Percentiles rank a stretch among this genome's conserved stretches.
Evolutionary conservation across 345 rosid genomes (phyloP).

Genomic region (Raphanus sativus): DNA sequence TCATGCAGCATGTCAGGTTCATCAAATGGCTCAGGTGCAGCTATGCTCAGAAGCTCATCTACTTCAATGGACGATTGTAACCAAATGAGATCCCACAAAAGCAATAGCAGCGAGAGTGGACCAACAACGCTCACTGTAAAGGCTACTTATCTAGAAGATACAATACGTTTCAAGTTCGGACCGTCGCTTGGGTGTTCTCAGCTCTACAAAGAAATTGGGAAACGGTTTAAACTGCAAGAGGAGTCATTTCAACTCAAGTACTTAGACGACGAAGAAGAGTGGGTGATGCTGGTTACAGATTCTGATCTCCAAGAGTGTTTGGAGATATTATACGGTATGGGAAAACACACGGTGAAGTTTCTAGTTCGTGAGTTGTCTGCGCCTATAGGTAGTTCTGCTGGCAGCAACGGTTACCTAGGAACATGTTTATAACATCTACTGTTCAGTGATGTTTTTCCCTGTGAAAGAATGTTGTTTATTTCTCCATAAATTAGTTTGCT

Average conservation of each 20-base stretch:
- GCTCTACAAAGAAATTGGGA: slow-evolving; percentile 77
- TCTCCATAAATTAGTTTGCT: slow-evolving; percentile 23
- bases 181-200: slow-evolving; percentile 65
- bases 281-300: slow-evolving; percentile 78
- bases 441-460: slow-evolving; percentile 35
- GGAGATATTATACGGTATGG: slow-evolving; percentile 60
- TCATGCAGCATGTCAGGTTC: slow-evolving; percentile 68
- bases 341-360: slow-evolving; percentile 63
- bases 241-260: slow-evolving; percentile 85
- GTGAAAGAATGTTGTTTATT: slow-evolving; percentile 53
- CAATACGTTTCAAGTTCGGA: slow-evolving; percentile 79
- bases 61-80: slow-evolving; percentile 60
- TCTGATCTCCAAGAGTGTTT: slow-evolving; percentile 85
- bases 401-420: slow-evolving; percentile 57
- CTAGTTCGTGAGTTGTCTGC: slow-evolving; percentile 60
- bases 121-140: slow-evolving; percentile 59
- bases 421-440: slow-evolving; percentile 34
- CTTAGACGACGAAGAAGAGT: slow-evolving; percentile 90
- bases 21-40: slow-evolving; percentile 57
- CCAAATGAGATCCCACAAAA: slow-evolving; percentile 42
- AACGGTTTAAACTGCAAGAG: slow-evolving; percentile 67
- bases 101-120: slow-evolving; percentile 51
- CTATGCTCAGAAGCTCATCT: slow-evolving; percentile 52
- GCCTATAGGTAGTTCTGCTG: slow-evolving; percentile 61
- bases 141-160: slow-evolving; percentile 77